Evolutionary conservation across 176 grass and related monocot genomes (phyloP).

Genomic region (Phyllostachys edulis): DNA sequence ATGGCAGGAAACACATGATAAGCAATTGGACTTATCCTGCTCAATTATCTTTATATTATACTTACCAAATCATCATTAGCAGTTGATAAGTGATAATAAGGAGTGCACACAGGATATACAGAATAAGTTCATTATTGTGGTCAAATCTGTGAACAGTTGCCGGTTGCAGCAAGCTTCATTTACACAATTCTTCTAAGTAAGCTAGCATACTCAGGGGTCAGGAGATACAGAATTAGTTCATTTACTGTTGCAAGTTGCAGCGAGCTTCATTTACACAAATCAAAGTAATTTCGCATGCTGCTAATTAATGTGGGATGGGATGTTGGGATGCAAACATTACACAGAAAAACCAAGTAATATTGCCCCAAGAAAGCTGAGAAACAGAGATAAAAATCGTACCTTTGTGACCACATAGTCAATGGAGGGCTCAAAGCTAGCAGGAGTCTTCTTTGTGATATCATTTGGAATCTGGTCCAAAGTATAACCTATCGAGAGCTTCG

Average conservation of each 20-base stretch:
- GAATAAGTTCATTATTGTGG: neutral
- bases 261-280: neutral
- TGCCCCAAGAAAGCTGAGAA: slow-evolving; percentile 10
- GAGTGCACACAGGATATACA: neutral
- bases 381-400: slow-evolving; percentile 38
- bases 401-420: slow-evolving; percentile 99
- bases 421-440: slow-evolving; percentile 96
- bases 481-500: slow-evolving; percentile 90
- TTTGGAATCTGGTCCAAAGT: slow-evolving; percentile 97
- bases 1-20: neutral
- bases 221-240: neutral
- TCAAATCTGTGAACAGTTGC: neutral
- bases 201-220: neutral
- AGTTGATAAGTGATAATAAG: neutral
- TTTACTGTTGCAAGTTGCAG: neutral
- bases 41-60: neutral
- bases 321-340: neutral
- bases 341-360: neutral
- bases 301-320: neutral
- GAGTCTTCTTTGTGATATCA: slow-evolving; percentile 99
- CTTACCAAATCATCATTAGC: neutral
- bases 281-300: neutral
- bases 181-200: neutral
- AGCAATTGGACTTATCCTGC: neutral
- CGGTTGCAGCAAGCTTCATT: neutral